Conservation (phyloP, 306 rosid species). For the Fagus crenata region DNA sequence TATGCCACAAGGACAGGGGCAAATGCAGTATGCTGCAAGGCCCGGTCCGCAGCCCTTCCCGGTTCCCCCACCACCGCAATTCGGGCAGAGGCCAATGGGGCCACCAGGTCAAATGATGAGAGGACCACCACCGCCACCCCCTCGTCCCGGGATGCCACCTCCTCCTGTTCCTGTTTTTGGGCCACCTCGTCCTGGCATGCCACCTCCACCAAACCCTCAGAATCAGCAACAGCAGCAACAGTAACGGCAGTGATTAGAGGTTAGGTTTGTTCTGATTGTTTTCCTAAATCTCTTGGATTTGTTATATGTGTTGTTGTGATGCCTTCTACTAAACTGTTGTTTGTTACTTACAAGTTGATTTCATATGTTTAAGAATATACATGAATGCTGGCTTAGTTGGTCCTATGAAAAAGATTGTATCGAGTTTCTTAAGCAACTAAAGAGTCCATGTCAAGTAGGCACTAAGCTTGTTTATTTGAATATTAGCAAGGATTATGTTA, state of each 20-base stretch:
- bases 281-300: neutral
- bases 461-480: neutral
- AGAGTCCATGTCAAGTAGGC: neutral
- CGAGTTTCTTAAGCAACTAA: neutral
- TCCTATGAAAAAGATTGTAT: neutral
- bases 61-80: conserved; percentile 62
- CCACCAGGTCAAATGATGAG: conserved; percentile 96
- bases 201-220: conserved; percentile 76
- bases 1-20: conserved; percentile 41
- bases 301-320: neutral
- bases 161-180: conserved; percentile 80
- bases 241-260: conserved; percentile 53
- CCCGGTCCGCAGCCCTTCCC: conserved; percentile 67
- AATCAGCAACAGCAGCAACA: conserved; percentile 68
- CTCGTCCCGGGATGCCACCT: conserved; percentile 97
- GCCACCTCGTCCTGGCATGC: conserved; percentile 89
- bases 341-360: too few relatives aligned
- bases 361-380: too few relatives aligned
- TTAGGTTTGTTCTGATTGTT: conserved; percentile 17
- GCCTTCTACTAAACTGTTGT: too few relatives aligned
- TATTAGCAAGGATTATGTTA: neutral
- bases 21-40: conserved; percentile 52
- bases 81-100: conserved; percentile 95
- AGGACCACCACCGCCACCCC: conserved; percentile 82
- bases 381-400: neutral